These are phyloP conservation scores for Cercophora sp. DNA, from an alignment of 495 filamentous ascomycete genomes.

Conservation along the genomic window DNA sequence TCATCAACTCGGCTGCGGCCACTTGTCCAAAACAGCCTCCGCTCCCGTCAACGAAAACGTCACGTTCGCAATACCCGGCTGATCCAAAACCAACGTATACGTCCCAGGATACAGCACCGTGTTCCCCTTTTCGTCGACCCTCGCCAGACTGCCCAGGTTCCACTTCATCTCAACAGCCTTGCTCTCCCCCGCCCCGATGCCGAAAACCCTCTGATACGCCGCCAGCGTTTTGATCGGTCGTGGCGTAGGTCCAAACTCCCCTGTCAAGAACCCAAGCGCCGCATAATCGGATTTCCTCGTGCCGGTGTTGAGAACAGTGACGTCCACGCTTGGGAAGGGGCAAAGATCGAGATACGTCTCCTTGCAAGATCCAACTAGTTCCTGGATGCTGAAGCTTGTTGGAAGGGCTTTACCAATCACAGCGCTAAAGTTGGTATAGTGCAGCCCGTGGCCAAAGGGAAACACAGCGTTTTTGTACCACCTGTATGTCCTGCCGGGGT, in stretches of 20 bases:
- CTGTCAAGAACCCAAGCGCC: slow-evolving; percentile 52
- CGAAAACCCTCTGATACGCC: slow-evolving; percentile 52
- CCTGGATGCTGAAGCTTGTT: slow-evolving; percentile 26
- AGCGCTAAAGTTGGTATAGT: slow-evolving; percentile 49
- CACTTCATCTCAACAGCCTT: slow-evolving; percentile 42
- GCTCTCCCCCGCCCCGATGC: slow-evolving; percentile 37
- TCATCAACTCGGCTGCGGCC: slow-evolving; percentile 18
- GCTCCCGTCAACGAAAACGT: slow-evolving; percentile 45
- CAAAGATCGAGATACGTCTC: slow-evolving; percentile 38
- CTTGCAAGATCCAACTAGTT: slow-evolving; percentile 29
- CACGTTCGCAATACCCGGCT: slow-evolving; percentile 29
- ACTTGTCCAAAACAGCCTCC: slow-evolving; percentile 22
- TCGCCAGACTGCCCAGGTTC: slow-evolving; percentile 55
- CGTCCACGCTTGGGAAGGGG: slow-evolving; percentile 38
- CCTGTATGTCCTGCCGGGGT: slow-evolving; percentile 38
- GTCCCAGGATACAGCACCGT: slow-evolving; percentile 61
- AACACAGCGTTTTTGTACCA: slow-evolving; percentile 41
- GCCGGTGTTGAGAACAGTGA: slow-evolving; percentile 50
- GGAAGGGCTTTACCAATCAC: slow-evolving; percentile 35
- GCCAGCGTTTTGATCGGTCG: slow-evolving; percentile 62
- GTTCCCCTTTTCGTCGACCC: slow-evolving; percentile 56
- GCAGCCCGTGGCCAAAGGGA: slow-evolving; percentile 50
- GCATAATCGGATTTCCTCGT: slow-evolving; percentile 54
- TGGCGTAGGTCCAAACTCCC: slow-evolving; percentile 54
- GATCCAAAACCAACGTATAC: slow-evolving; percentile 58